Conservation (phyloP, 805 yeast genomes). For the Phaffomyces opuntiae region DNA sequence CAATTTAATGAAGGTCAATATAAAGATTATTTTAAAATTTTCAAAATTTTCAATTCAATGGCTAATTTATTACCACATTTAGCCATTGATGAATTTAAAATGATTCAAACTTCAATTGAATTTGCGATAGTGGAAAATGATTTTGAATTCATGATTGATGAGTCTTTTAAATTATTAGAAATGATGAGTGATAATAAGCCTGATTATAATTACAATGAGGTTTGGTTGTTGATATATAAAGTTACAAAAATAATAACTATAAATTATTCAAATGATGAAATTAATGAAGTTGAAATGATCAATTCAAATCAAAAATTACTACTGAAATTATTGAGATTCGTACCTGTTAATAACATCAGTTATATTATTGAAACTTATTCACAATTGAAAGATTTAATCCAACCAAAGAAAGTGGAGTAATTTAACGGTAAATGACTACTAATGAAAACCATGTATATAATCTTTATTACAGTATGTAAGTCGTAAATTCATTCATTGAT, state of each 20-base stretch:
- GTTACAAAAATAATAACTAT: conserved; percentile 4
- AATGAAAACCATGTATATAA: neutral
- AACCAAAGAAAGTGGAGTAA: neutral
- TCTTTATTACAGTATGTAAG: no score
- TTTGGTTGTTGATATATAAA: conserved; percentile 47
- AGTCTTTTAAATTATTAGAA: conserved; percentile 1
- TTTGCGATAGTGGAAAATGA: conserved; percentile 5
- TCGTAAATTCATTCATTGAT: no score
- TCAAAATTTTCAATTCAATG: neutral
- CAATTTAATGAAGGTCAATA: conserved; percentile 5
- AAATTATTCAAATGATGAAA: conserved; percentile 4
- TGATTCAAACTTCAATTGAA: conserved; percentile 5
- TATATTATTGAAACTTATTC: conserved; percentile 2
- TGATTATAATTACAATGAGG: conserved; percentile 1
- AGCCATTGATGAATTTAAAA: neutral
- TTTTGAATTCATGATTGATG: conserved; percentile 3
- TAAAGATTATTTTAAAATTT: neutral
- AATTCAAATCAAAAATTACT: neutral
- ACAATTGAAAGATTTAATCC: neutral
- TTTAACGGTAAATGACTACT: neutral
- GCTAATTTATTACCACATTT: conserved; percentile 3
- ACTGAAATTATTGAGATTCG: conserved; percentile 4
- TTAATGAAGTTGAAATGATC: neutral
- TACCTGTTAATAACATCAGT: conserved; percentile 2
- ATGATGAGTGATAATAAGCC: no score